Evolutionary conservation across 305 asterid genomes (phyloP).

Genomic region (Fraxinus nigra): DNA sequence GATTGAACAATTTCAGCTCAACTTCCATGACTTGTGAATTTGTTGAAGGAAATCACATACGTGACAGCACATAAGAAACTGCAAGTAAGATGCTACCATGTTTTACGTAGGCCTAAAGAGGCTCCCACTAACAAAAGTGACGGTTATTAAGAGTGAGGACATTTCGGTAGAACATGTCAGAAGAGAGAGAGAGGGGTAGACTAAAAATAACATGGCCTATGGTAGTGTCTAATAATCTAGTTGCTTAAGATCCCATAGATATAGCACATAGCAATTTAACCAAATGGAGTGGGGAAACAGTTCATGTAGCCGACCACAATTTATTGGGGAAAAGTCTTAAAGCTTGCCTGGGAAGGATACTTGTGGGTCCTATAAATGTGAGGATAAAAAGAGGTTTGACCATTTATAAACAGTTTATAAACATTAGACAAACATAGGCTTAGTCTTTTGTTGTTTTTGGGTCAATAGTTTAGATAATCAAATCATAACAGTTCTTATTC

Average conservation of each 20-base stretch:
- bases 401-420: neutral
- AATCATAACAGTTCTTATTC: neutral
- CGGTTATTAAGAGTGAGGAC: neutral
- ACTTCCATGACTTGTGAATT: neutral
- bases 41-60: neutral
- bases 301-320: neutral
- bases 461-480: neutral
- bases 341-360: neutral
- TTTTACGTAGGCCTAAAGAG: neutral
- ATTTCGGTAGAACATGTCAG: neutral
- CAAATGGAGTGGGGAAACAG: neutral
- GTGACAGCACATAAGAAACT: neutral
- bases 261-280: neutral
- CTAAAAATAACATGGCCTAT: neutral
- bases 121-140: neutral
- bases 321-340: neutral
- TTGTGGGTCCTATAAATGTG: neutral
- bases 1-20: conserved; percentile 18
- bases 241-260: neutral
- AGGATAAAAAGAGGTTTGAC: neutral
- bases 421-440: neutral
- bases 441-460: neutral
- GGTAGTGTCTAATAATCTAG: neutral
- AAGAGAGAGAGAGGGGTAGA: neutral
- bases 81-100: neutral